Percentiles rank a stretch among this genome's conserved stretches.
Evolutionary conservation across 2,329 filamentous ascomycete species (phyloP).

Genomic region (Aspergillus sp.): DNA sequence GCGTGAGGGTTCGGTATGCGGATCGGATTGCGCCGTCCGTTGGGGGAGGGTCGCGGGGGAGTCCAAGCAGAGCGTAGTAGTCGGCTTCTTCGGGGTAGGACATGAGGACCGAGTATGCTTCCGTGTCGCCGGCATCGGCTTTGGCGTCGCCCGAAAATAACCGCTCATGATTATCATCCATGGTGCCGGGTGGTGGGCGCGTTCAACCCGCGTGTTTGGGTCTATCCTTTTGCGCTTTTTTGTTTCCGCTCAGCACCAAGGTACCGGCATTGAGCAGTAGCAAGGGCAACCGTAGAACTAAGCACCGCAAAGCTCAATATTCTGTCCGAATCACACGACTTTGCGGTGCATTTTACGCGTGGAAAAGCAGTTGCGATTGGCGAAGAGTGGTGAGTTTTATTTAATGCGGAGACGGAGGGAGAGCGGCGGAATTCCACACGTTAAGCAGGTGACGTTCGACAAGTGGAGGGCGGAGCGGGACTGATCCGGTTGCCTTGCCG

Average conservation of each 20-base stretch:
- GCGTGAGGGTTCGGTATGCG: slow-evolving; percentile 44
- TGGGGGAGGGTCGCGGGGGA: slow-evolving; percentile 40
- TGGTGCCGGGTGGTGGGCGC: background rate
- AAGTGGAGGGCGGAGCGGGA: too few species aligned
- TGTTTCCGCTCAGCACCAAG: background rate
- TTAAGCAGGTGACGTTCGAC: background rate
- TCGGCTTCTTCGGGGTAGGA: slow-evolving; percentile 37
- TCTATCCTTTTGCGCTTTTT: background rate
- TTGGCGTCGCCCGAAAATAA: background rate
- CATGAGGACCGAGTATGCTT: slow-evolving; percentile 26
- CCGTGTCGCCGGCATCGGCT: slow-evolving; percentile 8
- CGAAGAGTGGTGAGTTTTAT: background rate
- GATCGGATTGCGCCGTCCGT: slow-evolving; percentile 43
- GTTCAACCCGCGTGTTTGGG: background rate
- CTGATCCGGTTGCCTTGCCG: too few species aligned
- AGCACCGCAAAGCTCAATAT: background rate
- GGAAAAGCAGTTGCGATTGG: background rate
- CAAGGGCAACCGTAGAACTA: background rate
- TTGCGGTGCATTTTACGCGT: slow-evolving; percentile 1
- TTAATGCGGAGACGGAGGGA: background rate
- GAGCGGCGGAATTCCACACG: background rate
- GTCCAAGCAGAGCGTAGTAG: slow-evolving; percentile 44
- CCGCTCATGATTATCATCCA: background rate
- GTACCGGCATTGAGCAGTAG: background rate
- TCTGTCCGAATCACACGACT: background rate